A percentile compares a stretch with the other conserved stretches of the same genome.
These are phyloP conservation scores for Calendula officinalis DNA, from an alignment of 129 eudicot genomes.

Conservation along the genomic window DNA sequence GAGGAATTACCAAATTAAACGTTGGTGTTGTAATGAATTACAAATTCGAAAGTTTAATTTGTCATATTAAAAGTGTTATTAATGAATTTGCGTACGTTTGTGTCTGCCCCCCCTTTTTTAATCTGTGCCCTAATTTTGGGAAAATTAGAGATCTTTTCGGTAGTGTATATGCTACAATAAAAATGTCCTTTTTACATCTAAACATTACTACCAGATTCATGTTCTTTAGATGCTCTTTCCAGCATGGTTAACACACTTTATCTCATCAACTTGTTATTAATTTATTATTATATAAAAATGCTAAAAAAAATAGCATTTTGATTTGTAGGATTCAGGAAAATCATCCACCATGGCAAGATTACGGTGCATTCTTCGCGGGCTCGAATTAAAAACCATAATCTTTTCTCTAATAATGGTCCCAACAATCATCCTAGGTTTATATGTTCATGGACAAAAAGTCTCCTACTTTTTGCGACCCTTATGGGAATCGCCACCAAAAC, in stretches of 20 bases:
- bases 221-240: neutral
- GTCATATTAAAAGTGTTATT: neutral
- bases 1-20: too few species aligned
- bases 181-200: neutral
- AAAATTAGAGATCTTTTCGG: neutral
- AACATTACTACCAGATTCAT: neutral
- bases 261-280: neutral
- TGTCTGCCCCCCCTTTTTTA: neutral
- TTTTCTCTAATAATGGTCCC: conserved; percentile 46
- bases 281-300: neutral
- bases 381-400: conserved; percentile 49
- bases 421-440: conserved; percentile 23
- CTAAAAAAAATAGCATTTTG: neutral
- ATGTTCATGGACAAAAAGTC: conserved; percentile 56
- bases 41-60: neutral
- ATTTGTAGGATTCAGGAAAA: conserved; percentile 45
- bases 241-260: neutral
- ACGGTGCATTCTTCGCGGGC: conserved; percentile 39
- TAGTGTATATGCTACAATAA: neutral
- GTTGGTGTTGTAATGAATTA: neutral
- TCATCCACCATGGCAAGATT: conserved; percentile 39
- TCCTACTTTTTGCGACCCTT: conserved; percentile 21
- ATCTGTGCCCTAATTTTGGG: neutral
- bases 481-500: conserved; percentile 78
- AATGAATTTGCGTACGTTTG: conserved; percentile 1